Evolutionary conservation across 306 rosid species (phyloP), one percentile per base, ranked within the genome.

Genomic region (Rosa persica): DNA sequence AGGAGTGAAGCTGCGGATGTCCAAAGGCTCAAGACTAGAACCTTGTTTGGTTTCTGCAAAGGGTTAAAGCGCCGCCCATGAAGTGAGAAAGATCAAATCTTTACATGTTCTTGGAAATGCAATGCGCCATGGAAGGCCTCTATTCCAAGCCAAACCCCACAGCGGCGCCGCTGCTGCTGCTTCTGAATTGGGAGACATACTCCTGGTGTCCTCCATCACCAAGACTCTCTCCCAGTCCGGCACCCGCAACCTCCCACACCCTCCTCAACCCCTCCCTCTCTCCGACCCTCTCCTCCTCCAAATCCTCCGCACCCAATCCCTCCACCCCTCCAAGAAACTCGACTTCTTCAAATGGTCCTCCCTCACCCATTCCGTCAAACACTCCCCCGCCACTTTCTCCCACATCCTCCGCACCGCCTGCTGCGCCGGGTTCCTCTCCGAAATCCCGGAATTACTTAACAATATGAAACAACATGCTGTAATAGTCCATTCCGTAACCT

Each of bases 331-430:
- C 4, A 84, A 88, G 15, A 90, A 94, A 76, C 86, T 90, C 15
- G 85, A 81, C 74, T 89, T 94, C 87, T 92, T 92, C 88, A 76
- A 76, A 3, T 90, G 93, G 89, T 82, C 80, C 16, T 79, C 91
- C 51, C 87, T 81, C 74, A 19, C 44, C 47, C 83, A 83, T 16
- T 34, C 15, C 58, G 67, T 72, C 83, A 51, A 66, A 0, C 89
- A 80, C 76, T 83, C 93, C 0, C 8, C 89, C 13, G 34, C 48
- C 38, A 58, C 90, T 3, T 90, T 88, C 84, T 85, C 97, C n/a
- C 72, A 72, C 76, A 78, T 92, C 71, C 72, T 88, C 76, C 84
- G 81, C 52, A 67, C 81, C 39, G 88, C 90, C 6, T 85, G 85
- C 76, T 83, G 88, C 65, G 23, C 84, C 1, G 81, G 83, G 0